Conservation (phyloP, 441 rosid genomes). For the Hura crepitans region DNA sequence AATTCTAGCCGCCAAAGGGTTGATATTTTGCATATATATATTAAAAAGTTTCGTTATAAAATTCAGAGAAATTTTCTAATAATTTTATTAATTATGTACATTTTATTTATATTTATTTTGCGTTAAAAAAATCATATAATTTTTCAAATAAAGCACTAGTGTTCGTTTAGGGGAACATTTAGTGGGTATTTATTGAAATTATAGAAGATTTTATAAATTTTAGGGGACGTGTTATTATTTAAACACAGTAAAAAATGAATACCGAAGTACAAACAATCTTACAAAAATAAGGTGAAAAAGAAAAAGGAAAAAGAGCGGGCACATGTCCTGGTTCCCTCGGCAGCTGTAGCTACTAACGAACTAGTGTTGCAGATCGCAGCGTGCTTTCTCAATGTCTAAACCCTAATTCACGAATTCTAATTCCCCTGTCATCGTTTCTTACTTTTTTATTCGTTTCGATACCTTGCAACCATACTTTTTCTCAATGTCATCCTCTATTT, state of each 20-base stretch:
- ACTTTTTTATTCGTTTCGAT: neutral
- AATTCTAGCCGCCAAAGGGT: no score
- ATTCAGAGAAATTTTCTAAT: no score
- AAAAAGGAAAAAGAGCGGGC: neutral
- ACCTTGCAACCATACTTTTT: neutral
- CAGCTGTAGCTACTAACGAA: neutral
- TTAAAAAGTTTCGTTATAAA: no score
- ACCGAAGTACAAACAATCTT: no score
- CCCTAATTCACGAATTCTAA: neutral
- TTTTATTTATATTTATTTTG: no score
- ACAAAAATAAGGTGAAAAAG: neutral
- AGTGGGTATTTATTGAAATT: no score
- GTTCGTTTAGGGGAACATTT: no score
- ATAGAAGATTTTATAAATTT: no score
- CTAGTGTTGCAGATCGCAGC: neutral
- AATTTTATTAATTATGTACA: no score
- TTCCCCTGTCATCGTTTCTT: neutral
- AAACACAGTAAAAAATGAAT: neutral
- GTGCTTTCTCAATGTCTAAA: neutral
- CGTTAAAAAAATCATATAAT: no score
- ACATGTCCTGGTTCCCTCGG: neutral
- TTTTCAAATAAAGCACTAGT: no score
- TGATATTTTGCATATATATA: no score
- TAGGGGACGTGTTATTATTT: neutral
- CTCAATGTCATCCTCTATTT: conserved; percentile 34